Percentiles rank a stretch among this genome's conserved stretches.
Conservation (phyloP, 306 rosid genomes). For the Quillaja saponaria region DNA sequence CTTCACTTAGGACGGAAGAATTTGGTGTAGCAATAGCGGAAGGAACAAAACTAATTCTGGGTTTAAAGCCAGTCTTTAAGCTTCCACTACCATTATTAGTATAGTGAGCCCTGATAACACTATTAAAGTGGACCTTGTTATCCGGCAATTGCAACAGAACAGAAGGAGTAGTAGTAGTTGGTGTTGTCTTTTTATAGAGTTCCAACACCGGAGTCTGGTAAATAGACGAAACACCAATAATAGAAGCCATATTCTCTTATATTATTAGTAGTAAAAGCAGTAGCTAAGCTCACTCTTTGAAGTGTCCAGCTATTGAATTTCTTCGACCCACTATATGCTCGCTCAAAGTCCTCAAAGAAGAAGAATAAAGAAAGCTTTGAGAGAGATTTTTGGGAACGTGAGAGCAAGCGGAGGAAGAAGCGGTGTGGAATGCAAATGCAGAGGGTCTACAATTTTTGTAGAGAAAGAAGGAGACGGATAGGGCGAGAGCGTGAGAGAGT, state of each 20-base stretch:
- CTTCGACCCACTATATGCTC: conserved; percentile 10
- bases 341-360: conserved; percentile 1
- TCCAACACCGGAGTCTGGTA: conserved; percentile 56
- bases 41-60: conserved; percentile 36
- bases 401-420: neutral
- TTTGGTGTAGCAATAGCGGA: conserved; percentile 90
- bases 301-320: neutral
- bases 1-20: conserved; percentile 90
- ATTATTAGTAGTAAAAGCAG: neutral
- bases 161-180: conserved; percentile 38
- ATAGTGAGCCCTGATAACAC: conserved; percentile 45
- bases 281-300: neutral
- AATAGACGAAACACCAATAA: conserved; percentile 67
- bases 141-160: conserved; percentile 49
- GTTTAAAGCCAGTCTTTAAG: conserved; percentile 27
- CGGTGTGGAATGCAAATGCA: neutral
- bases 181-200: conserved; percentile 31
- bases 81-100: conserved; percentile 9
- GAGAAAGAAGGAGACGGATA: conserved; percentile 1
- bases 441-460: too few species aligned
- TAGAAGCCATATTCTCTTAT: conserved; percentile 54
- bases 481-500: conserved; percentile 2
- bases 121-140: conserved; percentile 54
- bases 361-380: neutral
- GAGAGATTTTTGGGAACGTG: neutral